phyloP scores from a whole-genome alignment of 2,329 filamentous ascomycete species.

The Xylaria sp. region DNA sequence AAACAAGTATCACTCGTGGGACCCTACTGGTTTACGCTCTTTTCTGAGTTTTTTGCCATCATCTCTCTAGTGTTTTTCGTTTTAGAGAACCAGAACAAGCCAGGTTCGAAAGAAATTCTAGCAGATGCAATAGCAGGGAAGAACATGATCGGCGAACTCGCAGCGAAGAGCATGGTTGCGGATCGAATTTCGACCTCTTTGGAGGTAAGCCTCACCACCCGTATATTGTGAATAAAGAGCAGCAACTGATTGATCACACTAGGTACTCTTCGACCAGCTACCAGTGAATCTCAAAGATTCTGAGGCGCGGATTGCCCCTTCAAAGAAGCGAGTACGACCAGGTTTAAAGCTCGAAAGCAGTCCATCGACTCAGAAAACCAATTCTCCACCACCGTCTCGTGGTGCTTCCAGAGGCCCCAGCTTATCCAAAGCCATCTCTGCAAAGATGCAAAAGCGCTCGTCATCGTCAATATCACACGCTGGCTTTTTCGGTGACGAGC shows the following conservation, averaged over 20 bases:
- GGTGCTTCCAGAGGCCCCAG: slow-evolving; percentile 33
- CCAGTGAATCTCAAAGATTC: slow-evolving; percentile 74
- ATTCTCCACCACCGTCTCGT: slow-evolving; percentile 43
- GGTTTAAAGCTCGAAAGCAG: slow-evolving; percentile 53
- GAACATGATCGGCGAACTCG: slow-evolving; percentile 81
- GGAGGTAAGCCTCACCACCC: slow-evolving; percentile 65
- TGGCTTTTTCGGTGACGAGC: slow-evolving; percentile 37
- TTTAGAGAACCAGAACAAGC: slow-evolving; percentile 80
- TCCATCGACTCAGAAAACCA: slow-evolving; percentile 46
- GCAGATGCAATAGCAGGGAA: slow-evolving; percentile 87
- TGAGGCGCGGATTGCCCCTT: slow-evolving; percentile 54
- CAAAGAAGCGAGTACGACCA: slow-evolving; percentile 68
- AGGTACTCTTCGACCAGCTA: slow-evolving; percentile 86
- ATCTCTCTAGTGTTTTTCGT: slow-evolving; percentile 83
- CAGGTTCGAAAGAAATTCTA: slow-evolving; percentile 80
- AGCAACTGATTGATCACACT: slow-evolving; percentile 39
- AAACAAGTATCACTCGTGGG: slow-evolving; percentile 80
- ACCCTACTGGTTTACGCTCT: slow-evolving; percentile 88
- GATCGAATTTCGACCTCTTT: slow-evolving; percentile 85
- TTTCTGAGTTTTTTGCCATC: slow-evolving; percentile 84
- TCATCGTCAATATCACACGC: slow-evolving; percentile 36
- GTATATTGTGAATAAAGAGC: slow-evolving; percentile 19
- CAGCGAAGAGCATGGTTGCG: slow-evolving; percentile 86
- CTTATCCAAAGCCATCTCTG: slow-evolving; percentile 38
- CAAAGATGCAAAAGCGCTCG: slow-evolving; percentile 41